A percentile compares a stretch with the other conserved stretches of the same genome.
Evolutionary conservation across 208 protist species (phyloP).

Genomic region (Trypanosoma avium): DNA sequence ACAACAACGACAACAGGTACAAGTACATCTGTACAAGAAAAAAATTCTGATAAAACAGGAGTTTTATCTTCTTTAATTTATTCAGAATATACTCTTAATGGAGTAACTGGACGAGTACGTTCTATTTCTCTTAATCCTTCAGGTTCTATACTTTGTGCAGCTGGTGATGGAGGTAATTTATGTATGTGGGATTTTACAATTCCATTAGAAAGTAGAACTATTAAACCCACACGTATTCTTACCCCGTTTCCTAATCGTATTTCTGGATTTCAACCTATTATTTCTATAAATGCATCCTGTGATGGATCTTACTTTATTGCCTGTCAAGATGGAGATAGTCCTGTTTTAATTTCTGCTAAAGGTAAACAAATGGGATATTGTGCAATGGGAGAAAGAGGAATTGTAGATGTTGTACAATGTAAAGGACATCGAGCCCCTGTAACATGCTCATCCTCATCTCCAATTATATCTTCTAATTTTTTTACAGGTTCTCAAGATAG

Average conservation of each 20-base stretch:
- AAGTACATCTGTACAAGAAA: neutral
- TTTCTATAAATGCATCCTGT: constrained; percentile 40
- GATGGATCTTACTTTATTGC: constrained; percentile 69
- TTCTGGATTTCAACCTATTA: constrained; percentile 69
- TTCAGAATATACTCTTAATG: constrained; percentile 35
- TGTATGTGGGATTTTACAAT: constrained; percentile 78
- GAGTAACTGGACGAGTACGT: constrained; percentile 55
- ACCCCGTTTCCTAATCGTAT: constrained; percentile 85
- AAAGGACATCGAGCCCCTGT: constrained; percentile 72
- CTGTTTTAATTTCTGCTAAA: constrained; percentile 45
- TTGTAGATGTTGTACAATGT: constrained; percentile 72
- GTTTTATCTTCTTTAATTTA: neutral
- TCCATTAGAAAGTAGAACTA: constrained; percentile 35
- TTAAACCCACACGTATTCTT: constrained; percentile 65
- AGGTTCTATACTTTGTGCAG: constrained; percentile 57
- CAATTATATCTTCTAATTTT: constrained; percentile 37
- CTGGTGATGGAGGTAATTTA: constrained; percentile 67
- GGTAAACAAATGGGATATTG: constrained; percentile 71
- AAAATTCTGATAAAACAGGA: neutral
- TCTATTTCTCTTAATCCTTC: constrained; percentile 50
- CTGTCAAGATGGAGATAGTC: constrained; percentile 77
- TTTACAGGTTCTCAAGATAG: constrained; percentile 69
- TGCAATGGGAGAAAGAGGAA: constrained; percentile 68
- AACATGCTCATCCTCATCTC: constrained; percentile 51
- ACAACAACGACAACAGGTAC: neutral